Evolutionary conservation across 1,284 basidiomycete genomes (phyloP).

Genomic region (Tilletia walkeri): DNA sequence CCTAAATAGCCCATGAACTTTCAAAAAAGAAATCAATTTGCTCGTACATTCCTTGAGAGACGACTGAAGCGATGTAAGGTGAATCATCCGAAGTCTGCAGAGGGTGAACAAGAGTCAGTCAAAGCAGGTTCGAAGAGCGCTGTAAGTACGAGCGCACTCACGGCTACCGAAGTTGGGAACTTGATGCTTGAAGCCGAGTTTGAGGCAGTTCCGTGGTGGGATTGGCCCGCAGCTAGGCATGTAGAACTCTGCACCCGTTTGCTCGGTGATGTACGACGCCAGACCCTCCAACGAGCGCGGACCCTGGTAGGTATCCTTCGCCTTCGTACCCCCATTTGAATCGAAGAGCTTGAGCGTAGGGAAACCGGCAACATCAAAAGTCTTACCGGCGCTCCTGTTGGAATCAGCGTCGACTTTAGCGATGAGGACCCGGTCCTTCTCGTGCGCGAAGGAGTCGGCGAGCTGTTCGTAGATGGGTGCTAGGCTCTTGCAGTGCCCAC

Average conservation of each 20-base stretch:
- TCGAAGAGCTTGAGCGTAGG: slow-evolving; percentile 93
- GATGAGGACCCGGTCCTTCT: slow-evolving; percentile 73
- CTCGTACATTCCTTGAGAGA: too few relatives aligned
- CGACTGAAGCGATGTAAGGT: too few relatives aligned
- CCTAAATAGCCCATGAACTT: slow-evolving; percentile 19
- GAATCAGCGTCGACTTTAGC: slow-evolving; percentile 93
- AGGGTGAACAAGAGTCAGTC: too few relatives aligned
- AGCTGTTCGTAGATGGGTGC: slow-evolving; percentile 84
- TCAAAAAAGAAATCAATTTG: too few relatives aligned
- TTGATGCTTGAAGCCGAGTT: too few relatives aligned
- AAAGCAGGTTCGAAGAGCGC: too few relatives aligned
- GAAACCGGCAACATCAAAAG: slow-evolving; percentile 77
- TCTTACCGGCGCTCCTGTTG: slow-evolving; percentile 65
- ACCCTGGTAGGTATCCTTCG: slow-evolving; percentile 65
- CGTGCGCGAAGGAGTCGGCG: slow-evolving; percentile 71
- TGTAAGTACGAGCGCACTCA: too few relatives aligned
- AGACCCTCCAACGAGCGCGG: slow-evolving; percentile 79
- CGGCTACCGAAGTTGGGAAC: too few relatives aligned
- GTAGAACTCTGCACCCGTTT: slow-evolving; percentile 79
- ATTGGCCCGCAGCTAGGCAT: neutral
- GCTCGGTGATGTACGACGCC: slow-evolving; percentile 68
- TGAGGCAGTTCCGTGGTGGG: too few relatives aligned
- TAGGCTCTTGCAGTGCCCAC: slow-evolving; percentile 66
- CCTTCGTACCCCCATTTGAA: slow-evolving; percentile 49
- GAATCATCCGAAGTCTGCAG: too few relatives aligned